Percentiles rank a stretch among this genome's conserved stretches.
Conservation (phyloP, 345 rosid genomes). For the Boechera retrofracta region DNA sequence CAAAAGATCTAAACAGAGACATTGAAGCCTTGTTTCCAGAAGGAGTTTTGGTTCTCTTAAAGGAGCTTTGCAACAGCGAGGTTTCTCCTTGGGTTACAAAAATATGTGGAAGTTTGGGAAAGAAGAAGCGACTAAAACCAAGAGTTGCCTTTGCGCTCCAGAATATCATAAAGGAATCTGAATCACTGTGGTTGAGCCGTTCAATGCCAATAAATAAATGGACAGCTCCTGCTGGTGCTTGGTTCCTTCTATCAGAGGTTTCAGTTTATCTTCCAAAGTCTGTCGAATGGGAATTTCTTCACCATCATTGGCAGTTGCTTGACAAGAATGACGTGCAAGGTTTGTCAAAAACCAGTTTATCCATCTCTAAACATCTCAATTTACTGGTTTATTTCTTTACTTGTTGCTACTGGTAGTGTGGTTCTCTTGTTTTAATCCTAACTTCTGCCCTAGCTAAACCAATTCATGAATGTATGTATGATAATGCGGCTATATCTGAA, state of each 20-base stretch:
- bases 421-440: conserved; percentile 8
- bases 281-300: conserved; percentile 92
- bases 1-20: conserved; percentile 53
- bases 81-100: conserved; percentile 91
- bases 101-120: conserved; percentile 80
- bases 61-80: conserved; percentile 72
- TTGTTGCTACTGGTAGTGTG: conserved; percentile 23
- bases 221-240: conserved; percentile 95
- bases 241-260: conserved; percentile 97
- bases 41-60: conserved; percentile 67
- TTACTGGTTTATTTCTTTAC: conserved; percentile 17
- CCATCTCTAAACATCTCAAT: not conserved
- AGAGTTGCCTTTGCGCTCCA: conserved; percentile 71
- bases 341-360: conserved; percentile 44
- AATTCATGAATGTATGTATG: conserved; percentile 14
- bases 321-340: conserved; percentile 61
- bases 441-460: conserved; percentile 12
- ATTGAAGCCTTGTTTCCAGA: conserved; percentile 59
- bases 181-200: conserved; percentile 78
- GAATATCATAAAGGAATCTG: conserved; percentile 73
- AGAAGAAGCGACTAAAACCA: conserved; percentile 74
- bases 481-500: conserved; percentile 26
- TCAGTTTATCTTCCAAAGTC: conserved; percentile 71
- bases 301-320: conserved; percentile 87
- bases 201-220: conserved; percentile 79